phyloP scores from a whole-genome alignment of 345 rosid genomes.

The Brassica nigra region DNA sequence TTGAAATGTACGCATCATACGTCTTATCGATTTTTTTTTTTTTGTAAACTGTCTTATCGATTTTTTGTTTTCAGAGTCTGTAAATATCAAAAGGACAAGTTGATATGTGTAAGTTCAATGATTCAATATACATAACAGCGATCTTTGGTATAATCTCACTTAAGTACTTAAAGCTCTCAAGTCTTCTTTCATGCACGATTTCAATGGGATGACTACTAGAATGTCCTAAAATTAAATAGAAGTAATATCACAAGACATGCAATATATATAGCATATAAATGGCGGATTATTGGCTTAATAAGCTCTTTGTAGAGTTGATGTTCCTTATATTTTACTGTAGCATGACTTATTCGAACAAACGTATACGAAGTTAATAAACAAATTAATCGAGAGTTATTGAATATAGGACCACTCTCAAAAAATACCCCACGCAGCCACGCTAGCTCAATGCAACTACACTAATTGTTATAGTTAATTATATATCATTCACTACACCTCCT shows the following conservation, averaged over 20 bases:
- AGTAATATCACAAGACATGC: slow-evolving; percentile 9
- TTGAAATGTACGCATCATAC: slow-evolving; percentile 17
- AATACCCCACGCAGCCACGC: slow-evolving; percentile 20
- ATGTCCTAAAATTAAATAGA: neutral
- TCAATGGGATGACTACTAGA: slow-evolving; percentile 20
- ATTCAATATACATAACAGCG: slow-evolving; percentile 20
- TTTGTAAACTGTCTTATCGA: neutral
- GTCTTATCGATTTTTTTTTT: slow-evolving; percentile 1
- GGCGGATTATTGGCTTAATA: neutral
- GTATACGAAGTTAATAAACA: slow-evolving; percentile 19
- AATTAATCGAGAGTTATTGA: slow-evolving; percentile 19
- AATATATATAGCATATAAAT: neutral
- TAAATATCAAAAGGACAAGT: slow-evolving; percentile 23
- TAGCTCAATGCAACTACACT: slow-evolving; percentile 35
- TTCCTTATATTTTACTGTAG: slow-evolving; percentile 13
- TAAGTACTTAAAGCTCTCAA: slow-evolving; percentile 27
- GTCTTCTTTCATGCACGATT: slow-evolving; percentile 32
- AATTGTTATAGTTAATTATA: slow-evolving; percentile 22
- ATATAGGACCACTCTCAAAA: slow-evolving; percentile 36
- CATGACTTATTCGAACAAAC: slow-evolving; percentile 29
- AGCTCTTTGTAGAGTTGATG: neutral
- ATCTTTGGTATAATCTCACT: slow-evolving; percentile 40
- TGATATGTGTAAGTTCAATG: slow-evolving; percentile 26
- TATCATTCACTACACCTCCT: slow-evolving; percentile 18
- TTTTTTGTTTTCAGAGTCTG: neutral